Percentiles rank a stretch among this genome's conserved stretches.
These are phyloP conservation scores for Mucor plumbeus DNA, from an alignment of 371 early-diverging fungal genomes.

Conservation along the genomic window DNA sequence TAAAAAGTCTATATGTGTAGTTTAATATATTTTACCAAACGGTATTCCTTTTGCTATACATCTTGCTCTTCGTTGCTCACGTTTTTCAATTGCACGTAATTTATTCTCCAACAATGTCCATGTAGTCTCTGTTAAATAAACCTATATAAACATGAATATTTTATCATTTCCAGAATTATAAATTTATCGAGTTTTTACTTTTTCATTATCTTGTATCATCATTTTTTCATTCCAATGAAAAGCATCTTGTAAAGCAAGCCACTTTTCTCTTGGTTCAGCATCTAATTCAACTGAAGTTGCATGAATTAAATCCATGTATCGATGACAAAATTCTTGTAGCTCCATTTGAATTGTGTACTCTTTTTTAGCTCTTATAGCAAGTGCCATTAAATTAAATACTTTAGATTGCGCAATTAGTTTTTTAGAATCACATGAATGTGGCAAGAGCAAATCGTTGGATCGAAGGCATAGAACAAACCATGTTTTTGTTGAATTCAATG, in stretches of 20 bases:
- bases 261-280: conserved; percentile 34
- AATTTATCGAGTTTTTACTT: conserved; percentile 18
- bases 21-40: conserved; percentile 17
- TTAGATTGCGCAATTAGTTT: conserved; percentile 29
- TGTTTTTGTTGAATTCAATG: conserved; percentile 75
- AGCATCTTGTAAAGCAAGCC: conserved; percentile 26
- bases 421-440: conserved; percentile 56
- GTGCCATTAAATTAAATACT: conserved; percentile 16
- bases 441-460: conserved; percentile 69
- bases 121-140: conserved; percentile 72
- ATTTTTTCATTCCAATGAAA: conserved; percentile 33
- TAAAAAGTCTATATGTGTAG: not conserved
- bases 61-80: conserved; percentile 40
- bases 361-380: conserved; percentile 28
- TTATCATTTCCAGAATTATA: not conserved
- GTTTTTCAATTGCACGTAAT: conserved; percentile 46
- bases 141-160: conserved; percentile 24
- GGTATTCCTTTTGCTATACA: conserved; percentile 40
- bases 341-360: conserved; percentile 32
- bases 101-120: conserved; percentile 74
- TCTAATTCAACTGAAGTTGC: conserved; percentile 46
- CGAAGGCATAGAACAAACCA: conserved; percentile 88
- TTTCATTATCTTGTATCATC: conserved; percentile 25
- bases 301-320: conserved; percentile 59
- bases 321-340: conserved; percentile 47